These are phyloP conservation scores for Hemisphaericaspora nanyangensis DNA, from an alignment of 805 yeast genomes.

Conservation along the genomic window DNA sequence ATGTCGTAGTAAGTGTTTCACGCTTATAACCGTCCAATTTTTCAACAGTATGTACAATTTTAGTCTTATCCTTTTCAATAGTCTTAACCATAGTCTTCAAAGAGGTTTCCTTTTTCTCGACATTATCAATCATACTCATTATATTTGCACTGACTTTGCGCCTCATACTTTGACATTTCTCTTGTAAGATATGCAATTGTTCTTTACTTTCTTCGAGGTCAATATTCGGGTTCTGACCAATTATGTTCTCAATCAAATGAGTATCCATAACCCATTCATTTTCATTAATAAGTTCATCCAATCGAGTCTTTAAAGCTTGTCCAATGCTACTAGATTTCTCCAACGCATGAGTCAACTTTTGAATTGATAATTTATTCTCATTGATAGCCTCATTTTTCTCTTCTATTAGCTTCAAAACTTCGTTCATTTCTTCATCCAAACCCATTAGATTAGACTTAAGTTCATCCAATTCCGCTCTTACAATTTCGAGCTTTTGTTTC, in stretches of 20 bases:
- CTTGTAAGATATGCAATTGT: constrained; percentile 52
- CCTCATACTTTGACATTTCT: constrained; percentile 64
- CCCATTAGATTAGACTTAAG: constrained; percentile 62
- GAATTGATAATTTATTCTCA: constrained; percentile 48
- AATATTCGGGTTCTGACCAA: constrained; percentile 60
- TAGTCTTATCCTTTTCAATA: constrained; percentile 82
- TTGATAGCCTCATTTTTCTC: constrained; percentile 41
- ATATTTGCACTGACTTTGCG: constrained; percentile 81
- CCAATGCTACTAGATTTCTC: constrained; percentile 43
- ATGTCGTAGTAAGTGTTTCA: constrained; percentile 77
- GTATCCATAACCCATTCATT: constrained; percentile 75
- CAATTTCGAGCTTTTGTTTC: constrained; percentile 12
- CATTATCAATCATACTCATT: constrained; percentile 87
- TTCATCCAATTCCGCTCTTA: constrained; percentile 38
- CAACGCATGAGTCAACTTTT: constrained; percentile 52
- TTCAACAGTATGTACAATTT: constrained; percentile 82
- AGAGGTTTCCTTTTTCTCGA: constrained; percentile 79
- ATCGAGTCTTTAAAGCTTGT: constrained; percentile 29
- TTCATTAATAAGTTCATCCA: constrained; percentile 47
- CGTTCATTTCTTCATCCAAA: constrained; percentile 71
- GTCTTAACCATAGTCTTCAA: constrained; percentile 78
- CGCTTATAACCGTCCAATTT: constrained; percentile 83
- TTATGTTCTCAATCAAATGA: constrained; percentile 48
- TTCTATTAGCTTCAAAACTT: constrained; percentile 46
- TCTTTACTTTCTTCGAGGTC: constrained; percentile 55